These are phyloP conservation scores for Phylloboletellus chloephorus DNA, from an alignment of 1,284 basidiomycete genomes.

Conservation along the genomic window DNA sequence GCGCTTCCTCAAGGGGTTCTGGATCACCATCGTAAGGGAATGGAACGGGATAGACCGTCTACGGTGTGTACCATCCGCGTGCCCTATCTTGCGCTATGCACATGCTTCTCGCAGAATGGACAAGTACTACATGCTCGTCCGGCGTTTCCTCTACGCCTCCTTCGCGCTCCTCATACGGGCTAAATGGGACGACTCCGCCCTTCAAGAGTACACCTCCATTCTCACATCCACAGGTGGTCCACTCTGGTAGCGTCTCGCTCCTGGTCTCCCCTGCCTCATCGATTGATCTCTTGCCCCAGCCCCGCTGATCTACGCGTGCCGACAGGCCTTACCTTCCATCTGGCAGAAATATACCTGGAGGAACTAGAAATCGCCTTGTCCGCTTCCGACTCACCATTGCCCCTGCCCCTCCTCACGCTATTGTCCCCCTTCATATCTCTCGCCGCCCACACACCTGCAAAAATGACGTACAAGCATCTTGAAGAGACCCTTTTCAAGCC, in stretches of 20 bases:
- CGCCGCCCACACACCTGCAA: slow-evolving; percentile 59
- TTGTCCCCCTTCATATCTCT: slow-evolving; percentile 66
- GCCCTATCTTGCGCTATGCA: slow-evolving; percentile 4
- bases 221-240: slow-evolving; percentile 64
- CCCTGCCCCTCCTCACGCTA: slow-evolving; percentile 55
- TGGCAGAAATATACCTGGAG: slow-evolving; percentile 86
- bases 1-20: slow-evolving; percentile 83
- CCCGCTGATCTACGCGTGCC: slow-evolving; percentile 72
- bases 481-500: slow-evolving; percentile 63
- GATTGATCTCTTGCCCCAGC: slow-evolving; percentile 37
- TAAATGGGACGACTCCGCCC: slow-evolving; percentile 58
- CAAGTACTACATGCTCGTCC: slow-evolving; percentile 95
- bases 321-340: slow-evolving; percentile 75
- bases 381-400: slow-evolving; percentile 27
- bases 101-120: slow-evolving; percentile 63
- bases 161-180: slow-evolving; percentile 74
- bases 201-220: slow-evolving; percentile 64
- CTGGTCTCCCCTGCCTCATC: background rate
- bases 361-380: slow-evolving; percentile 78
- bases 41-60: slow-evolving; percentile 91
- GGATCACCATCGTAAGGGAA: slow-evolving; percentile 84
- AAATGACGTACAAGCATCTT: slow-evolving; percentile 63
- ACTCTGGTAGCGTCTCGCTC: slow-evolving; percentile 54
- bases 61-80: slow-evolving; percentile 46
- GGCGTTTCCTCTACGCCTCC: slow-evolving; percentile 81